Evolutionary conservation across 2,329 filamentous ascomycete genomes (phyloP).

Genomic region (Exophiala aquamarina): DNA sequence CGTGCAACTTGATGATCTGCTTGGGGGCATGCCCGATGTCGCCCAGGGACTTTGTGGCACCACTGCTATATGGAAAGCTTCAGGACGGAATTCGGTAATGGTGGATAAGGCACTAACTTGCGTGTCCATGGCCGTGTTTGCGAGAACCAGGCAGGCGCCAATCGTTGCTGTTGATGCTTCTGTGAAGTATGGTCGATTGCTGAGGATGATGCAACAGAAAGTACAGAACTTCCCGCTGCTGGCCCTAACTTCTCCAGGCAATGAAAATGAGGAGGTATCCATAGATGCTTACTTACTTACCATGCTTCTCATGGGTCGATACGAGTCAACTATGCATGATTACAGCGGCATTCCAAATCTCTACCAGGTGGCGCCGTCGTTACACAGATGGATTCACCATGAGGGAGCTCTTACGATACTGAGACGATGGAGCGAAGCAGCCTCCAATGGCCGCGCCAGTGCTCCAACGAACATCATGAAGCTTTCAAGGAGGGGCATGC

Average conservation of each 20-base stretch:
- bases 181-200: constrained; percentile 25
- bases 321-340: constrained; percentile 21
- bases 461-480: constrained; percentile 29
- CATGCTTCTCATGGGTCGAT: constrained; percentile 29
- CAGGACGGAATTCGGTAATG: constrained; percentile 16
- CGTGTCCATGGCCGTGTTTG: constrained; percentile 32
- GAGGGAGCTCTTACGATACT: constrained; percentile 33
- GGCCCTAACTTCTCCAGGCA: constrained; percentile 1
- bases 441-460: constrained; percentile 7
- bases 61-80: constrained; percentile 15
- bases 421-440: constrained; percentile 29
- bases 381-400: constrained; percentile 39
- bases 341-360: neutral
- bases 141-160: constrained; percentile 26
- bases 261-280: constrained; percentile 6
- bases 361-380: neutral
- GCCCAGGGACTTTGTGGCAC: constrained; percentile 17
- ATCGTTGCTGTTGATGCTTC: constrained; percentile 30
- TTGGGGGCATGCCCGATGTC: constrained; percentile 16
- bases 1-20: constrained; percentile 22
- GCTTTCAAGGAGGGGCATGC: constrained; percentile 30
- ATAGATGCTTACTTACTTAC: constrained; percentile 27
- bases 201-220: constrained; percentile 8
- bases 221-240: constrained; percentile 14
- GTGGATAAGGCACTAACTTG: constrained; percentile 33